phyloP scores from a whole-genome alignment of 2,329 filamentous ascomycete species.

The Epicoccum sorghinum region DNA sequence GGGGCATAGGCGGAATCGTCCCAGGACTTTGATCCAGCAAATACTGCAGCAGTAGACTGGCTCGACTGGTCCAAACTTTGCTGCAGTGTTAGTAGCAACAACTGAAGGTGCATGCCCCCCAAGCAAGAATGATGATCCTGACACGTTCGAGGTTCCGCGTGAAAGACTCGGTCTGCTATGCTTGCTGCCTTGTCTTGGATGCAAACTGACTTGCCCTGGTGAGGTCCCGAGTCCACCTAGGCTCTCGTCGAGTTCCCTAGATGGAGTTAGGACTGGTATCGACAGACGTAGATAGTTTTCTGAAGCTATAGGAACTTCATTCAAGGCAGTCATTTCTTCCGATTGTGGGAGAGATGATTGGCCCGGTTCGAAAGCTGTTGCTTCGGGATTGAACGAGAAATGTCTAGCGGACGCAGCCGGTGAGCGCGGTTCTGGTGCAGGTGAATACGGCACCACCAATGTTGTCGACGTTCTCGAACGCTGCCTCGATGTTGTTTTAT shows the following conservation, averaged over 20 bases:
- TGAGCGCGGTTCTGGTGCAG: constrained; percentile 27
- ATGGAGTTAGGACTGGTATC: constrained; percentile 31
- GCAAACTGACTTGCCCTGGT: constrained; percentile 22
- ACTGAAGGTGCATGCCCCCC: constrained; percentile 18
- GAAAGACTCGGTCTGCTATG: constrained; percentile 31
- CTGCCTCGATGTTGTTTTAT: constrained; percentile 18
- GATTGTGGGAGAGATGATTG: constrained; percentile 20
- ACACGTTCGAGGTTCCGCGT: constrained; percentile 36
- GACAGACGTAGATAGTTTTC: constrained; percentile 42
- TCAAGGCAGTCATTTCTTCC: constrained; percentile 22
- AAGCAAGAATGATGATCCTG: constrained; percentile 27
- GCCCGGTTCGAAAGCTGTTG: constrained; percentile 41
- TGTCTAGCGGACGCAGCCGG: constrained; percentile 33
- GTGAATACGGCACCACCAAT: constrained; percentile 33
- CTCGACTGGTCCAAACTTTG: constrained; percentile 24
- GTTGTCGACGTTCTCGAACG: constrained; percentile 33
- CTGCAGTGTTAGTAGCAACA: constrained; percentile 9
- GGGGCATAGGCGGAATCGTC: constrained; percentile 45
- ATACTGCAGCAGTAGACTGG: constrained; percentile 44
- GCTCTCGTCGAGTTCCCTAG: constrained; percentile 27
- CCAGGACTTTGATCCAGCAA: constrained; percentile 47
- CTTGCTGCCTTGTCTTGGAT: constrained; percentile 20
- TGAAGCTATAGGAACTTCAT: constrained; percentile 24
- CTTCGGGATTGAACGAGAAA: constrained; percentile 47
- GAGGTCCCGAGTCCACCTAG: constrained; percentile 25